Conservation (phyloP, 495 filamentous ascomycete genomes). For the Penicillium crystallinum region DNA sequence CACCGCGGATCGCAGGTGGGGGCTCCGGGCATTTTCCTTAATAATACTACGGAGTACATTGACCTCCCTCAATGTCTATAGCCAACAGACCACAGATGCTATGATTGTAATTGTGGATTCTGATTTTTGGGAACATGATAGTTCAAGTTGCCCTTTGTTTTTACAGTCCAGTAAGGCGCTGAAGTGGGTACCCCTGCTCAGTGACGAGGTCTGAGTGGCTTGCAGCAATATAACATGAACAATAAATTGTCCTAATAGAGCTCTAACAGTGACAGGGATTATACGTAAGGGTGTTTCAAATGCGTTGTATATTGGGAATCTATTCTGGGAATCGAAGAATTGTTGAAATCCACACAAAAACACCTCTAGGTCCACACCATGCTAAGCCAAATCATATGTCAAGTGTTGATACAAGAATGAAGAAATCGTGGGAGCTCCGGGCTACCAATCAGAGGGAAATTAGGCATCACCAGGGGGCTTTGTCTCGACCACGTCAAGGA, state of each 20-base stretch:
- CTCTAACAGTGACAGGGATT: not conserved
- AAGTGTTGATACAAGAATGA: constrained; percentile 30
- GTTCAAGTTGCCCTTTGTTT: not conserved
- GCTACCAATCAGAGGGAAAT: constrained; percentile 11
- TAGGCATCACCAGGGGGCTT: constrained; percentile 27
- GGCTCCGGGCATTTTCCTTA: not conserved
- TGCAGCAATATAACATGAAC: too few relatives aligned
- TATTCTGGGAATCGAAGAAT: constrained; percentile 16
- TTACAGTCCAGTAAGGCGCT: not conserved
- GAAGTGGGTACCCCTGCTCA: not conserved
- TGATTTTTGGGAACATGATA: too few relatives aligned
- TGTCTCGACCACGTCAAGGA: constrained; percentile 72
- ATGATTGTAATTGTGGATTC: too few relatives aligned
- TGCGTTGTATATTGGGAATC: constrained; percentile 6
- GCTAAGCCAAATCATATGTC: constrained; percentile 14
- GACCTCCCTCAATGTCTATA: not conserved
- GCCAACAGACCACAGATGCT: too few relatives aligned
- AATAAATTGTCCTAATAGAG: not conserved
- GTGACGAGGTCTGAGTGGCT: not conserved
- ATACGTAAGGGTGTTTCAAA: not conserved
- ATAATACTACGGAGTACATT: not conserved
- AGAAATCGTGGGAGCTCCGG: constrained; percentile 12
- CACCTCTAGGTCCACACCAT: constrained; percentile 18
- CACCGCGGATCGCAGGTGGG: constrained; percentile 15
- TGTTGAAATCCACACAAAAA: constrained; percentile 27